phyloP scores from a whole-genome alignment of 2,329 filamentous ascomycete species.

The Talaromyces sp. region DNA sequence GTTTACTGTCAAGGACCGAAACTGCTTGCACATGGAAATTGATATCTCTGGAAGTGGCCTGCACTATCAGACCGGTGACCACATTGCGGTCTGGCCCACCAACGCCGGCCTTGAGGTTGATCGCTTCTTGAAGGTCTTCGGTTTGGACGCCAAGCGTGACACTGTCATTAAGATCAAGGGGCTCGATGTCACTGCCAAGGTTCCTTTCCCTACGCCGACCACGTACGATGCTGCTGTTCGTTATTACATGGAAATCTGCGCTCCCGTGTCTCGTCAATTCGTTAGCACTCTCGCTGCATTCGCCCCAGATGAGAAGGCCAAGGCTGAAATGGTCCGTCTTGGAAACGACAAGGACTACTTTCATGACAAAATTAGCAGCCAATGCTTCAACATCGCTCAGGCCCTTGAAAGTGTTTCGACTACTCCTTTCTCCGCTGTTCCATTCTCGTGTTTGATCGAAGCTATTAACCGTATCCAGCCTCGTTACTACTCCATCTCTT shows the following conservation, averaged over 20 bases:
- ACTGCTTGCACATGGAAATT: slow-evolving; percentile 95
- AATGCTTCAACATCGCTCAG: slow-evolving; percentile 85
- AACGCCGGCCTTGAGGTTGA: slow-evolving; percentile 92
- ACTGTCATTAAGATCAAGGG: slow-evolving; percentile 83
- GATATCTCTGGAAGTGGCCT: slow-evolving; percentile 86
- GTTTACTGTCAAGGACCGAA: slow-evolving; percentile 82
- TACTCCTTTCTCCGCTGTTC: slow-evolving; percentile 74
- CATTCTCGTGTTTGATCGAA: slow-evolving; percentile 93
- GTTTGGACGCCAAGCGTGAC: slow-evolving; percentile 69
- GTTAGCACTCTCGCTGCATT: slow-evolving; percentile 82
- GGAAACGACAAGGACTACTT: slow-evolving; percentile 95
- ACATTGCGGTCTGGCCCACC: slow-evolving; percentile 95
- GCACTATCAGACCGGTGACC: slow-evolving; percentile 91
- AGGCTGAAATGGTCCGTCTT: slow-evolving; percentile 81
- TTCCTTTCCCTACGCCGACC: slow-evolving; percentile 94
- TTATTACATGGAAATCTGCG: slow-evolving; percentile 96
- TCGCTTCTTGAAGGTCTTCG: slow-evolving; percentile 75
- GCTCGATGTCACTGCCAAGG: slow-evolving; percentile 90
- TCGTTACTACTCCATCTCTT: slow-evolving; percentile 98
- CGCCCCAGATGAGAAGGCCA: slow-evolving; percentile 75
- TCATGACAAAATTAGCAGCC: slow-evolving; percentile 72
- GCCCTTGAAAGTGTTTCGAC: slow-evolving; percentile 69
- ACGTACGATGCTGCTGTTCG: slow-evolving; percentile 90
- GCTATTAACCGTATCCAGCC: slow-evolving; percentile 91
- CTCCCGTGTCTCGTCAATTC: slow-evolving; percentile 93